Conservation (phyloP, 2,329 filamentous ascomycete genomes). For the Diaporthe helianthi region DNA sequence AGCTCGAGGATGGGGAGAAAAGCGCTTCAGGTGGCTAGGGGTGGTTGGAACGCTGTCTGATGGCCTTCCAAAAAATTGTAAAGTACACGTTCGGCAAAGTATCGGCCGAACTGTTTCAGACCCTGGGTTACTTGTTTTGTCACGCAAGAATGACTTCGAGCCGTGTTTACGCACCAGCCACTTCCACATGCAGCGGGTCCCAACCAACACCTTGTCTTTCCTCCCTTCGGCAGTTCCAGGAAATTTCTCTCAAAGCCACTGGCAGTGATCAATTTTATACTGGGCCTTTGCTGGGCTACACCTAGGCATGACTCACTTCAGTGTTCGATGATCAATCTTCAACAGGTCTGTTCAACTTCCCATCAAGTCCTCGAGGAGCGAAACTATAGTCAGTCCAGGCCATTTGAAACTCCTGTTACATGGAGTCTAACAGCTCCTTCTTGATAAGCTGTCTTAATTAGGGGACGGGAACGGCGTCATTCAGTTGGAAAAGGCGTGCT, state of each 20-base stretch:
- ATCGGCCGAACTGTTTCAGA: neutral
- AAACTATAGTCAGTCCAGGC: neutral
- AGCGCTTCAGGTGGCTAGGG: neutral
- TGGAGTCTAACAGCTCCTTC: too few relatives aligned
- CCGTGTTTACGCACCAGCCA: neutral
- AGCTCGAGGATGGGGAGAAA: too few relatives aligned
- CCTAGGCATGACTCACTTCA: neutral
- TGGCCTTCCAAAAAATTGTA: neutral
- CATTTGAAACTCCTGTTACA: too few relatives aligned
- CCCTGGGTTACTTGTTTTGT: neutral
- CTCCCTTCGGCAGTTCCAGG: neutral
- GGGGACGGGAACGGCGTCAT: neutral
- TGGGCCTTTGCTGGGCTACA: neutral
- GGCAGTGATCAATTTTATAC: neutral
- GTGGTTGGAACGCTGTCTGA: too few relatives aligned
- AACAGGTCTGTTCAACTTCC: too few relatives aligned
- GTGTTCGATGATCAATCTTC: neutral
- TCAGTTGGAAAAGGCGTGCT: neutral
- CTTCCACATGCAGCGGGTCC: neutral
- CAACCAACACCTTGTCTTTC: neutral
- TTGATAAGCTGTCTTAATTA: neutral
- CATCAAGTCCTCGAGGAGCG: neutral
- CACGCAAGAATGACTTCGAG: neutral
- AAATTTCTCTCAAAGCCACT: neutral
- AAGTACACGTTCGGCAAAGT: fast-evolving